Percentiles rank a stretch among this genome's conserved stretches.
Conservation (phyloP, 2,329 filamentous ascomycete species). For the Endoconidiophora polonica region DNA sequence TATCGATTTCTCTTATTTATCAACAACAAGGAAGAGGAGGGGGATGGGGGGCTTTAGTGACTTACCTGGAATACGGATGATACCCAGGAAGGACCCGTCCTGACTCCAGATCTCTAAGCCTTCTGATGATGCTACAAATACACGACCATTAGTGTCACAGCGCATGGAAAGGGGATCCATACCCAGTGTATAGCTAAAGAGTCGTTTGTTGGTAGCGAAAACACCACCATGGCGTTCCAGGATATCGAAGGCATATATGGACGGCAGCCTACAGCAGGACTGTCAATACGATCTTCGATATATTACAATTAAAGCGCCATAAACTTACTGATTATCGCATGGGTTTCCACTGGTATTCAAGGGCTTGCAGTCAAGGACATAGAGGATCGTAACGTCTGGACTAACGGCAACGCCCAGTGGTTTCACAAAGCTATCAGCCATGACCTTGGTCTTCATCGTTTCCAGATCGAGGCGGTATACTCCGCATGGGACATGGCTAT, state of each 20-base stretch:
- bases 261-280: not conserved
- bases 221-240: constrained; percentile 20
- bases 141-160: constrained; percentile 29
- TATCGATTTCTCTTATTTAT: no score
- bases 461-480: constrained; percentile 31
- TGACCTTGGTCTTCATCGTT: constrained; percentile 23
- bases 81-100: constrained; percentile 28
- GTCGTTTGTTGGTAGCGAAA: constrained; percentile 26
- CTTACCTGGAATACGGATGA: constrained; percentile 24
- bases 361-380: constrained; percentile 18
- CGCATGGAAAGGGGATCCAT: constrained; percentile 33
- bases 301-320: not conserved
- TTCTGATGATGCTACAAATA: constrained; percentile 33
- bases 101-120: constrained; percentile 32
- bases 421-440: constrained; percentile 31
- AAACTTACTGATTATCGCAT: not conserved
- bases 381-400: constrained; percentile 27
- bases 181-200: constrained; percentile 32
- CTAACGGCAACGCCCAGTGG: constrained; percentile 31
- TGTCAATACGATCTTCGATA: constrained; percentile 19
- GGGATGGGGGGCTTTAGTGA: not conserved
- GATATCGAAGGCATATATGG: constrained; percentile 23
- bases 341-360: no score
- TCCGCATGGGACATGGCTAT: constrained; percentile 27
- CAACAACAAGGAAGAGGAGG: not conserved